phyloP scores from a whole-genome alignment of 129 eudicot genomes.

The Escallonia rubra region DNA sequence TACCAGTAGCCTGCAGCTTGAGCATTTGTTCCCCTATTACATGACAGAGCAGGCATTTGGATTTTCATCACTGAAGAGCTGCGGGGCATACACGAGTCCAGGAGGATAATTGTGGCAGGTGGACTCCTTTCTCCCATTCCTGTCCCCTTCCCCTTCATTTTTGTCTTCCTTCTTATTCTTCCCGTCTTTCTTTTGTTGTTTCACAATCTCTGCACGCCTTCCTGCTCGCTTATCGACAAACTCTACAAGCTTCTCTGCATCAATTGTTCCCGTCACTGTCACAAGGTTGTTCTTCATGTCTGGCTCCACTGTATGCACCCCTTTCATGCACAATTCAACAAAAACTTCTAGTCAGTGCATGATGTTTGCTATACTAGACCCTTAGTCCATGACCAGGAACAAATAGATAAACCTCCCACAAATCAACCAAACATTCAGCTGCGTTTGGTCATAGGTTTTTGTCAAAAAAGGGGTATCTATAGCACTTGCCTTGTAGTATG shows the following conservation, averaged over 20 bases:
- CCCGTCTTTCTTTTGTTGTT: slow-evolving; percentile 11
- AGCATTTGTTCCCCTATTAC: slow-evolving; percentile 10
- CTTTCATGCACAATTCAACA: slow-evolving; percentile 14
- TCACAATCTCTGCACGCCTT: slow-evolving; percentile 45
- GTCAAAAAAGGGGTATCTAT: no score
- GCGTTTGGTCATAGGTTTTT: no score
- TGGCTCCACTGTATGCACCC: slow-evolving; percentile 56
- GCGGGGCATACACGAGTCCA: slow-evolving; percentile 44
- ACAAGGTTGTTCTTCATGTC: slow-evolving; percentile 46
- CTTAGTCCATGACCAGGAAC: no score
- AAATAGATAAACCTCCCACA: no score
- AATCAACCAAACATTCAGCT: no score
- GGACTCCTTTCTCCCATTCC: slow-evolving; percentile 1
- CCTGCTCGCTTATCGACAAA: slow-evolving; percentile 43
- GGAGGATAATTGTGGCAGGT: slow-evolving; percentile 17
- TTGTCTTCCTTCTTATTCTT: not conserved
- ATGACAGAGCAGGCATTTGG: slow-evolving; percentile 59
- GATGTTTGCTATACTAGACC: no score
- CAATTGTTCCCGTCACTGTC: slow-evolving; percentile 58
- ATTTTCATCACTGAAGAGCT: slow-evolving; percentile 78
- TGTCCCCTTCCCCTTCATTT: not conserved
- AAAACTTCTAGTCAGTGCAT: no score
- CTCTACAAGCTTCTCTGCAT: slow-evolving; percentile 44
- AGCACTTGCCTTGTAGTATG: no score
- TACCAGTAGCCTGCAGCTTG: no score